These are phyloP conservation scores for Capsicum baccatum DNA, from an alignment of 257 asterid species.

Conservation along the genomic window DNA sequence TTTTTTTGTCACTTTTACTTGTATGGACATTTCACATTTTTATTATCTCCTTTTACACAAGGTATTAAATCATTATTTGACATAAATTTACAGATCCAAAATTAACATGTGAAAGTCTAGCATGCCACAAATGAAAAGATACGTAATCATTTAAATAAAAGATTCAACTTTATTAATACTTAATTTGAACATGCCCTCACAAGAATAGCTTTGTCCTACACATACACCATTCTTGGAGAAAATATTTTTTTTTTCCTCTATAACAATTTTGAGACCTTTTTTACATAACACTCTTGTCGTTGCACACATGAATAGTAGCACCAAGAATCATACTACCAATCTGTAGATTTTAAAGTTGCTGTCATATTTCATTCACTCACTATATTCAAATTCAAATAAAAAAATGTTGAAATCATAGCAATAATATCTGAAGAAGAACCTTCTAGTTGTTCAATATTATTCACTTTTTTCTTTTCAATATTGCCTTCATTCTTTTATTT, in stretches of 20 bases:
- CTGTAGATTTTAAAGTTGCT: no score
- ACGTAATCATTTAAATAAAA: not conserved
- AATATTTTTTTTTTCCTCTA: not conserved
- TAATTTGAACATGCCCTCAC: no score
- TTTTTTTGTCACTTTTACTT: not conserved
- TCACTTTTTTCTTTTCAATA: no score
- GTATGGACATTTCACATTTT: conserved; percentile 15
- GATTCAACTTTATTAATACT: no score
- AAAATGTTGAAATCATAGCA: no score
- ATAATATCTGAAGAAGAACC: no score
- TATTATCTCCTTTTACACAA: no score
- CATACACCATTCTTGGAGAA: not conserved
- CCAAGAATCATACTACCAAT: conserved; percentile 1
- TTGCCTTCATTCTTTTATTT: no score
- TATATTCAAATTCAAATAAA: not conserved
- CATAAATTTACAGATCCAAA: not conserved
- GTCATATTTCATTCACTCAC: not conserved
- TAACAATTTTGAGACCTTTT: not conserved
- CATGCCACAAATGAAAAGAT: not conserved
- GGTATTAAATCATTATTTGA: not conserved
- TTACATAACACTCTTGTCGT: not conserved
- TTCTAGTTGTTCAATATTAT: no score
- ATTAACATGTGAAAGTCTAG: not conserved
- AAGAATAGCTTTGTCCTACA: not conserved
- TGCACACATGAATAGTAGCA: not conserved